phyloP scores from a whole-genome alignment of 306 rosid genomes.

The Malus asiatica region DNA sequence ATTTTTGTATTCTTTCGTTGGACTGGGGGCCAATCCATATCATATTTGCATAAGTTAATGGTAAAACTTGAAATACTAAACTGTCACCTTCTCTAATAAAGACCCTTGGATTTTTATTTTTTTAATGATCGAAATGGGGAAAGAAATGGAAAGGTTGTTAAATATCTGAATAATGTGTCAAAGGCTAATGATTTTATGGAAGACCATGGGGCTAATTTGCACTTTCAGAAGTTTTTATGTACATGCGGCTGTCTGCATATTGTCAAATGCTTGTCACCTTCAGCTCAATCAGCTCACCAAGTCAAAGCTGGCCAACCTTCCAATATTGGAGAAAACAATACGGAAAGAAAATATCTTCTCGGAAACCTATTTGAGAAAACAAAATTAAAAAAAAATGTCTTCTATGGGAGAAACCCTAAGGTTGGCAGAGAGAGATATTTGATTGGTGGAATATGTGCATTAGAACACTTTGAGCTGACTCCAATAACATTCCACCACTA shows the following conservation, averaged over 20 bases:
- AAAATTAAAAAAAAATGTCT: background rate
- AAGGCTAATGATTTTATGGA: constrained; percentile 20
- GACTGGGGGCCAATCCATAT: background rate
- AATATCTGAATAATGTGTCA: constrained; percentile 5
- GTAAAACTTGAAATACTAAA: background rate
- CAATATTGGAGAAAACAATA: constrained; percentile 4
- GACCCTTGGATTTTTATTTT: background rate
- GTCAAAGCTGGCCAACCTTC: constrained; percentile 41
- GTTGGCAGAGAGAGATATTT: constrained; percentile 12
- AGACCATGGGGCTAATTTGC: constrained; percentile 23
- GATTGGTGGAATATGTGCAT: constrained; percentile 38
- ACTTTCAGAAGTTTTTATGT: constrained; percentile 6
- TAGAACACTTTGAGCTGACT: constrained; percentile 44
- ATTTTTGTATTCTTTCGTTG: background rate
- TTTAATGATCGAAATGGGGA: background rate
- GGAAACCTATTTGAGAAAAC: constrained; percentile 13
- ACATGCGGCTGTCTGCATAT: constrained; percentile 21
- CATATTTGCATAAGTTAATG: background rate
- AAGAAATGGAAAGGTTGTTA: background rate
- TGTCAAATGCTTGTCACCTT: constrained; percentile 12
- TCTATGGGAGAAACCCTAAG: constrained; percentile 20
- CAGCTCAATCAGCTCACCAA: constrained; percentile 24
- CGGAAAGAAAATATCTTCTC: constrained; percentile 15
- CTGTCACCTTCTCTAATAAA: background rate
- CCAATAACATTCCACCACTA: constrained; percentile 49